Evolutionary conservation across 2,329 filamentous ascomycete genomes (phyloP).

Genomic region (Falciphora oryzae): DNA sequence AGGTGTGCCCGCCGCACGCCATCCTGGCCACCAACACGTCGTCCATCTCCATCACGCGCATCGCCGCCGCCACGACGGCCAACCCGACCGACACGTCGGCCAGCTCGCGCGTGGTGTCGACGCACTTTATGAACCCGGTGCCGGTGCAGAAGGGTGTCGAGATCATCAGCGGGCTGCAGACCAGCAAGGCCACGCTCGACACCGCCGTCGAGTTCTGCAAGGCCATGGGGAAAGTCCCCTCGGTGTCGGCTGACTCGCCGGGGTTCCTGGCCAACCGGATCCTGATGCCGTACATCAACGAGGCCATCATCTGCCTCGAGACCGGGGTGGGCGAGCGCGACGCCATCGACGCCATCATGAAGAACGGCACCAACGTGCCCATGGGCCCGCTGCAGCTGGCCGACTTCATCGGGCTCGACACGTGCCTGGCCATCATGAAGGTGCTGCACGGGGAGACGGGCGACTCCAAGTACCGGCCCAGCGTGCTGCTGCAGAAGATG

Average conservation of each 20-base stretch:
- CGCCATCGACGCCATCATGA: slow-evolving; percentile 97
- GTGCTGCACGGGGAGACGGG: slow-evolving; percentile 87
- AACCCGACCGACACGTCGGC: slow-evolving; percentile 75
- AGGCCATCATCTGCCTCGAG: slow-evolving; percentile 93
- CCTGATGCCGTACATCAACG: slow-evolving; percentile 98
- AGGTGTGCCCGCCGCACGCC: slow-evolving; percentile 75
- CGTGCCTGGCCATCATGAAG: slow-evolving; percentile 94
- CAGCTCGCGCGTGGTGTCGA: slow-evolving; percentile 84
- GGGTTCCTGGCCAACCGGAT: slow-evolving; percentile 97
- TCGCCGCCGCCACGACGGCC: slow-evolving; percentile 77
- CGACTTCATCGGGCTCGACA: slow-evolving; percentile 96
- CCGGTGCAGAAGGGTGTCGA: slow-evolving; percentile 96
- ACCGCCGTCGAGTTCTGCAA: slow-evolving; percentile 81
- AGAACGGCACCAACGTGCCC: slow-evolving; percentile 96
- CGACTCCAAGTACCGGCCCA: slow-evolving; percentile 91
- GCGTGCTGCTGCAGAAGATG: slow-evolving; percentile 86
- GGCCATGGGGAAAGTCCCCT: slow-evolving; percentile 88
- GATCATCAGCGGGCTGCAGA: slow-evolving; percentile 93
- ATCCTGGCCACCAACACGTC: slow-evolving; percentile 97
- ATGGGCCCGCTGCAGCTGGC: slow-evolving; percentile 94
- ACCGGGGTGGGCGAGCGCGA: slow-evolving; percentile 84
- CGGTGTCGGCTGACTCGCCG: slow-evolving; percentile 80
- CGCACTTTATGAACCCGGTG: slow-evolving; percentile 99
- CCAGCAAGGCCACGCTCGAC: slow-evolving; percentile 72
- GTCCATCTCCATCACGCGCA: slow-evolving; percentile 96